A percentile compares a stretch with the other conserved stretches of the same genome.
Conservation (phyloP, 345 rosid genomes). For the Mallotus nudiflorus region DNA sequence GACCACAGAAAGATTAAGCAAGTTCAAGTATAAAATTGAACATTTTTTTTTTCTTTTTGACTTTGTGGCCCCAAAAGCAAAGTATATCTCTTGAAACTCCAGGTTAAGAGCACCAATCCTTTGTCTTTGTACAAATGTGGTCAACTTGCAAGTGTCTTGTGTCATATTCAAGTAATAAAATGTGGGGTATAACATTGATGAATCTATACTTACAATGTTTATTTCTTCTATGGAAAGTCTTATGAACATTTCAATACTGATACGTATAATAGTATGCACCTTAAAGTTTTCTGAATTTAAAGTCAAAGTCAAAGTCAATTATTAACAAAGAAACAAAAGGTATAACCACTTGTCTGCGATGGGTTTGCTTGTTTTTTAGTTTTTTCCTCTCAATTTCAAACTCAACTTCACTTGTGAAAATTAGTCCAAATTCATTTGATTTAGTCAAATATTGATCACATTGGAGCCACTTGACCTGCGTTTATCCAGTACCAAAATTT, state of each 20-base stretch:
- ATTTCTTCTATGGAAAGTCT: background rate
- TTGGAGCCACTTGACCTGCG: no score
- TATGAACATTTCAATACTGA: no score
- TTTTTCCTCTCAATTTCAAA: background rate
- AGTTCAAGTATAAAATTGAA: no score
- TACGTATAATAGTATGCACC: background rate
- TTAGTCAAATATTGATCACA: background rate
- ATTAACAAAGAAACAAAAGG: background rate
- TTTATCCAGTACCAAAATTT: background rate
- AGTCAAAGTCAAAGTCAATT: background rate
- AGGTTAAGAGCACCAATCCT: background rate
- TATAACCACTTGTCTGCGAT: background rate
- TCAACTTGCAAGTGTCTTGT: background rate
- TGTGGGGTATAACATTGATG: no score
- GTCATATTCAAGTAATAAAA: background rate
- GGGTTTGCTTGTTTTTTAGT: conserved; percentile 4
- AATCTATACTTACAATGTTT: no score
- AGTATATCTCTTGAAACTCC: background rate
- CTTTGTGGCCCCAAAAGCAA: background rate
- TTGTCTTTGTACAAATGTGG: background rate
- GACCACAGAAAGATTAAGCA: background rate
- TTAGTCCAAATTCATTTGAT: background rate
- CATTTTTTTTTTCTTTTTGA: background rate
- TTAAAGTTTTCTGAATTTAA: background rate
- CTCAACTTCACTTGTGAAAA: background rate